Percentiles rank a stretch among this genome's conserved stretches.
phyloP scores from a whole-genome alignment of 306 rosid genomes.

The Vicia sativa region DNA sequence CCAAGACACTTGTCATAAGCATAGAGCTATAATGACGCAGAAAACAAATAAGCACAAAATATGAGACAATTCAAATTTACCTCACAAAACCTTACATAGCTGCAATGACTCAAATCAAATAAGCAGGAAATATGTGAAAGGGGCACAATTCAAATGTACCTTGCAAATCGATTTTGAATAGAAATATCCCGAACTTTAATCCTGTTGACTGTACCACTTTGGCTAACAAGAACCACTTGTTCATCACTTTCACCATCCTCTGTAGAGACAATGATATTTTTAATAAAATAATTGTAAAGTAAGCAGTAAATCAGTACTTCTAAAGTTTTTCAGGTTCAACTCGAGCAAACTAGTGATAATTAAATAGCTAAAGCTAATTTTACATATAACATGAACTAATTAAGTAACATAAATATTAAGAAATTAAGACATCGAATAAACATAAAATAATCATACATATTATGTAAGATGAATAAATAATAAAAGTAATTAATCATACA shows the following conservation, averaged over 20 bases:
- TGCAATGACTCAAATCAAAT: neutral
- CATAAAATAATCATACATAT: neutral
- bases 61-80: conserved; percentile 39
- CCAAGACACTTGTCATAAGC: conserved; percentile 1
- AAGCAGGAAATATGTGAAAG: conserved; percentile 14
- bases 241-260: conserved; percentile 98
- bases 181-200: conserved; percentile 95
- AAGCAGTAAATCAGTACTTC: conserved; percentile 3
- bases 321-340: conserved; percentile 5
- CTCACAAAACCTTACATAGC: conserved; percentile 61
- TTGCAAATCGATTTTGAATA: conserved; percentile 92
- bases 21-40: neutral
- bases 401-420: neutral
- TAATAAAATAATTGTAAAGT: conserved; percentile 2
- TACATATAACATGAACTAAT: neutral
- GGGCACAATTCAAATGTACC: conserved; percentile 47
- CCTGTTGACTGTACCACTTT: conserved; percentile 95
- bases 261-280: conserved; percentile 41
- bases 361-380: neutral
- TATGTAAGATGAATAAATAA: conserved; percentile 5
- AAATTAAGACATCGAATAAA: neutral
- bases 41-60: conserved; percentile 21
- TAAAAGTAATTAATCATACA: neutral
- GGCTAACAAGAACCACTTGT: conserved; percentile 97
- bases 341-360: neutral